phyloP scores from a whole-genome alignment of 108 stramenopile genomes.

The Nannochloropsis gaditana region DNA sequence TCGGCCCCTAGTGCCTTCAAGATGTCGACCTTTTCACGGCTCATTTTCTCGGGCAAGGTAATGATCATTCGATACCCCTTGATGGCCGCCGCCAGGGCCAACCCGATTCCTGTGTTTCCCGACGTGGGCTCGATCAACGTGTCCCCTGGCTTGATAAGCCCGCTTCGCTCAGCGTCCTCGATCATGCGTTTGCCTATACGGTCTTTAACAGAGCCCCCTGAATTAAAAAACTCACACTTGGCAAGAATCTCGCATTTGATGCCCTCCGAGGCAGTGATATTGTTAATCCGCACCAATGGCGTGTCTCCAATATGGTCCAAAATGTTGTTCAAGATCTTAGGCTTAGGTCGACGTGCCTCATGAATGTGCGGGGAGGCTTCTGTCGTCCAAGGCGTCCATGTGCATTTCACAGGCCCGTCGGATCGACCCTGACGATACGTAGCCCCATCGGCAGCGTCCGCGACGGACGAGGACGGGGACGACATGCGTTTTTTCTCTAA shows the following conservation, averaged over 20 bases:
- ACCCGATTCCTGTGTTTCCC: slow-evolving; percentile 91
- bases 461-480: background rate
- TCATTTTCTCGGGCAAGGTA: slow-evolving; percentile 86
- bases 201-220: slow-evolving; percentile 84
- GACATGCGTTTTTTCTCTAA: background rate
- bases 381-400: slow-evolving; percentile 23
- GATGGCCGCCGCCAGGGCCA: slow-evolving; percentile 77
- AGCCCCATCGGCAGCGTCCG: background rate
- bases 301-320: slow-evolving; percentile 66
- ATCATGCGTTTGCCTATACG: slow-evolving; percentile 75
- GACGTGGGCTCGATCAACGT: slow-evolving; percentile 90
- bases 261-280: slow-evolving; percentile 57
- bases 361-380: slow-evolving; percentile 24
- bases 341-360: background rate
- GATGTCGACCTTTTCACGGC: slow-evolving; percentile 83
- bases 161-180: slow-evolving; percentile 50
- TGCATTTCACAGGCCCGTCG: slow-evolving; percentile 33
- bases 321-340: slow-evolving; percentile 52
- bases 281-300: slow-evolving; percentile 69
- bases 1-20: slow-evolving; percentile 82
- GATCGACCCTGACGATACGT: slow-evolving; percentile 26
- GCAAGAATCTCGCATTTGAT: slow-evolving; percentile 65
- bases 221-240: slow-evolving; percentile 74
- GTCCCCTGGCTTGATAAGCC: slow-evolving; percentile 73
- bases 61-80: slow-evolving; percentile 78